A percentile compares a stretch with the other conserved stretches of the same genome.
Evolutionary conservation across 2,329 filamentous ascomycete genomes (phyloP).

Genomic region (Exophiala calicioides): DNA sequence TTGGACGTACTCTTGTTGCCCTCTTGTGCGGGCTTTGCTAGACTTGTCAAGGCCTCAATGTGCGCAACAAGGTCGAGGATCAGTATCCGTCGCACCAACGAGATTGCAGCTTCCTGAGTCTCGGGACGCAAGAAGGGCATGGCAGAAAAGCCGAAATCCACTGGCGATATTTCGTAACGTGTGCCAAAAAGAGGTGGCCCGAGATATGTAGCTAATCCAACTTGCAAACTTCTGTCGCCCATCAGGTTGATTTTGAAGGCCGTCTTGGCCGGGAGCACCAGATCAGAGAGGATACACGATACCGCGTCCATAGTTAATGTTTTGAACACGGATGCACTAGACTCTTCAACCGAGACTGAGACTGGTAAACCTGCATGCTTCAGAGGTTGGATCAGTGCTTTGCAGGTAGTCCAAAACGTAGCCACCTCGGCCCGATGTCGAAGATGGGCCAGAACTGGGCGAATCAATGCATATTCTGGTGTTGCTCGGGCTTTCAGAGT

Average conservation of each 20-base stretch:
- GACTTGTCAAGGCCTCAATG: slow-evolving; percentile 3
- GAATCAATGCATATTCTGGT: slow-evolving; percentile 59
- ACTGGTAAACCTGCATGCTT: slow-evolving; percentile 20
- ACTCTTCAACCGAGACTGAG: slow-evolving; percentile 7
- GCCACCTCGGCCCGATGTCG: slow-evolving; percentile 48
- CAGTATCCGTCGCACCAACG: slow-evolving; percentile 13
- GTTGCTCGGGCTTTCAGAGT: slow-evolving; percentile 51
- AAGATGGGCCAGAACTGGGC: slow-evolving; percentile 57
- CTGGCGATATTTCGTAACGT: slow-evolving; percentile 21
- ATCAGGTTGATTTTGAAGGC: slow-evolving; percentile 21
- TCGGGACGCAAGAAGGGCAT: slow-evolving; percentile 15
- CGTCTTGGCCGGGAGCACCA: slow-evolving; percentile 21
- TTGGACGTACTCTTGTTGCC: not conserved
- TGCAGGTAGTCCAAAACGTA: slow-evolving; percentile 34
- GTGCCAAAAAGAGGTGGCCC: slow-evolving; percentile 27
- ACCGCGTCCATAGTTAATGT: slow-evolving; percentile 14
- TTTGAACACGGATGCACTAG: slow-evolving; percentile 4
- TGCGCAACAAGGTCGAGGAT: slow-evolving; percentile 19
- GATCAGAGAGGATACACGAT: slow-evolving; percentile 9
- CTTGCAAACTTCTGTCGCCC: slow-evolving; percentile 11
- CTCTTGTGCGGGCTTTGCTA: not conserved
- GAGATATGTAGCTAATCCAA: slow-evolving; percentile 26
- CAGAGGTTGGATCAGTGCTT: slow-evolving; percentile 31
- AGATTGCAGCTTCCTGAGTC: slow-evolving; percentile 14
- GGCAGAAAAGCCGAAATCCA: slow-evolving; percentile 23